These are phyloP conservation scores for Zygosaccharomyces bailii DNA, from an alignment of 805 yeast species.

Conservation along the genomic window DNA sequence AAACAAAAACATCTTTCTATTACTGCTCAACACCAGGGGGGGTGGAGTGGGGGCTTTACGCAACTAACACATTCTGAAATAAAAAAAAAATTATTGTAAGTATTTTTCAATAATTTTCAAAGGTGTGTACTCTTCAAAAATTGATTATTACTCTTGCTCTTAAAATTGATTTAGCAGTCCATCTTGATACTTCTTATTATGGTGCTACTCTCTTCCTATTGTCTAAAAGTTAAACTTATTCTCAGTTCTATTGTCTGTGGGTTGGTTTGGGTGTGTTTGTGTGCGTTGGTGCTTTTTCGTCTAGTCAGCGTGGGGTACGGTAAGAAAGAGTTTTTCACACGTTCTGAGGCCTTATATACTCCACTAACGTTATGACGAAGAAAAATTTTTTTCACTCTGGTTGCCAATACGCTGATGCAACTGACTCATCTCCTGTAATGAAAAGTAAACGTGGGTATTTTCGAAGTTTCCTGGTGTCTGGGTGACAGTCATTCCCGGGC, in stretches of 20 bases:
- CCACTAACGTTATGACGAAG: not conserved
- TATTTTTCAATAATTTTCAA: not conserved
- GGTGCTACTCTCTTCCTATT: not conserved
- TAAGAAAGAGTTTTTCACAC: not conserved
- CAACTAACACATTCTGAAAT: not conserved
- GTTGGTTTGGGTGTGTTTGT: not conserved
- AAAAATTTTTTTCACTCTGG: not conserved
- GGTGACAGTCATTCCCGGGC: not conserved
- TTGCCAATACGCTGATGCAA: not conserved
- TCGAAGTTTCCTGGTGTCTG: not conserved
- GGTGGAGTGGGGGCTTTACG: not conserved
- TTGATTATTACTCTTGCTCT: not conserved
- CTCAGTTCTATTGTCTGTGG: not conserved
- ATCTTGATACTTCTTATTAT: not conserved
- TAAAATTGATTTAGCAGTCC: not conserved
- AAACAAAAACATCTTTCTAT: slow-evolving; percentile 2
- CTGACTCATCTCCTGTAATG: too few relatives aligned
- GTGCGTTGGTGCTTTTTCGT: not conserved
- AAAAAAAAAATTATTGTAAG: not conserved
- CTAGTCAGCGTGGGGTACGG: not conserved
- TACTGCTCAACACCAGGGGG: not conserved
- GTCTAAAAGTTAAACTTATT: not conserved
- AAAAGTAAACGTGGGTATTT: too few relatives aligned
- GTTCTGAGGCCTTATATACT: not conserved
- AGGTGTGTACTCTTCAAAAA: not conserved